These are phyloP conservation scores for Pelargonium fulgidum DNA, from an alignment of 441 rosid species.

Conservation along the genomic window DNA sequence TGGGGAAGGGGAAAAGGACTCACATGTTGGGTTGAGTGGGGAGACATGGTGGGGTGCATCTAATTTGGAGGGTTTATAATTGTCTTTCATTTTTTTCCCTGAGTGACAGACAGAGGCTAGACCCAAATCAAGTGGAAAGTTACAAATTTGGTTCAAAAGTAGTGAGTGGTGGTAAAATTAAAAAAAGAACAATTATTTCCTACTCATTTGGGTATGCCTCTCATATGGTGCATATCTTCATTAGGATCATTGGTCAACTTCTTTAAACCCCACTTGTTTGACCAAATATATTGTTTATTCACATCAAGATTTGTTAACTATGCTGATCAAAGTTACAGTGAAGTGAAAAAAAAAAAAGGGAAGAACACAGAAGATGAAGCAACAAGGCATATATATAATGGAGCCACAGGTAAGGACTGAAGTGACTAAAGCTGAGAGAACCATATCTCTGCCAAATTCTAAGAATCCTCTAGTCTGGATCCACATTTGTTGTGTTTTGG, in stretches of 20 bases:
- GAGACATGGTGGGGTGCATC: neutral
- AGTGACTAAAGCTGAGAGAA: neutral
- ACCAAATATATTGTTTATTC: constrained; percentile 25
- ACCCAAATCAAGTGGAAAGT: neutral
- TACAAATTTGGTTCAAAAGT: neutral
- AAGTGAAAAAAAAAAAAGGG: neutral
- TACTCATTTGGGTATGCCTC: constrained; percentile 39
- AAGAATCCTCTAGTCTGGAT: neutral
- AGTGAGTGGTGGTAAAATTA: neutral
- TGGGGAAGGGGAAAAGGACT: neutral
- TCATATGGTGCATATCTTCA: constrained; percentile 19
- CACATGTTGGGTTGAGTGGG: too few species aligned
- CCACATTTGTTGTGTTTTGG: neutral
- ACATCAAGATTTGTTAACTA: constrained; percentile 7
- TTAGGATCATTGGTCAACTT: constrained; percentile 31
- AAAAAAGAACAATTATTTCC: constrained; percentile 33
- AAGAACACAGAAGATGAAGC: neutral
- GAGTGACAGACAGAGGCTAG: neutral
- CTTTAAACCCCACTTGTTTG: constrained; percentile 28
- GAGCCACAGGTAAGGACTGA: neutral
- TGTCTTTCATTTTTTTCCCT: neutral
- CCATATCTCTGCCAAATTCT: neutral
- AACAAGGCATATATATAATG: neutral
- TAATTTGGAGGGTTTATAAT: neutral
- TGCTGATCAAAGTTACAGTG: neutral